Base-by-base conservation (phyloP, 176 grass and related monocot genomes). In the Puya raimondii region DNA sequence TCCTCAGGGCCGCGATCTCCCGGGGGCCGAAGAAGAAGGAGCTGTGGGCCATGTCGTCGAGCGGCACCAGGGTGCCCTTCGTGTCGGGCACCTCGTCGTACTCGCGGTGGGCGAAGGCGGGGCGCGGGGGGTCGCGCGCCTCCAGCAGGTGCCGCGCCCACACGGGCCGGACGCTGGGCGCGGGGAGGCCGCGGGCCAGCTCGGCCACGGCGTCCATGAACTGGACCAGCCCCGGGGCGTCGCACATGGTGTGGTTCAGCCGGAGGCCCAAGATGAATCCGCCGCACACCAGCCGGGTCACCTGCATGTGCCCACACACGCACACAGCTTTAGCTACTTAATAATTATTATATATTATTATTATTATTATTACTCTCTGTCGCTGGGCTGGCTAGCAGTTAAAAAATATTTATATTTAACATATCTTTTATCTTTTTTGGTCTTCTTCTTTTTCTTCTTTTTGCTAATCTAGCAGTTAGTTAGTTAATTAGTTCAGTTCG, bases 51-150 rank as follows among this genome's bases (percentile, higher is more conserved):
- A 91, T 89, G 79, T 91, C 83, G 75, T 92, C 86, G 0, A 92
- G 83, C 17, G 88, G 86, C 50, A 92, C 65, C 67, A 89, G 59
- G 67, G 86, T 89, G 51, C 86, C 86, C 57, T 85, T 91, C 66
- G 86, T 89, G 79, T 96, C 88, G 6, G 83, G 66, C 7, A 96
- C 86, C 21, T 76, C 76, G 22, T 96, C 88, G 64, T 89, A 96
- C 79, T 96, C 88, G 5, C 81, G 83, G 72, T 92, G 88, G 4
- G 33, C 76, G 49, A 86, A 92, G 12, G 27, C 5, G 25, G 83
- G 86, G 0, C 74, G 73, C 4, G 79, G 88, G 17, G 79, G 88
- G 33, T 67, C 15, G 11, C 84, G 83, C 8, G 92, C 81, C 57
- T 83, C 76, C 26, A 89, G 81, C 21, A 87, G 12, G 70, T 92